A percentile compares a stretch with the other conserved stretches of the same genome.
These are phyloP conservation scores for Diaporthe capsici DNA, from an alignment of 2,329 filamentous ascomycete species.

Conservation along the genomic window DNA sequence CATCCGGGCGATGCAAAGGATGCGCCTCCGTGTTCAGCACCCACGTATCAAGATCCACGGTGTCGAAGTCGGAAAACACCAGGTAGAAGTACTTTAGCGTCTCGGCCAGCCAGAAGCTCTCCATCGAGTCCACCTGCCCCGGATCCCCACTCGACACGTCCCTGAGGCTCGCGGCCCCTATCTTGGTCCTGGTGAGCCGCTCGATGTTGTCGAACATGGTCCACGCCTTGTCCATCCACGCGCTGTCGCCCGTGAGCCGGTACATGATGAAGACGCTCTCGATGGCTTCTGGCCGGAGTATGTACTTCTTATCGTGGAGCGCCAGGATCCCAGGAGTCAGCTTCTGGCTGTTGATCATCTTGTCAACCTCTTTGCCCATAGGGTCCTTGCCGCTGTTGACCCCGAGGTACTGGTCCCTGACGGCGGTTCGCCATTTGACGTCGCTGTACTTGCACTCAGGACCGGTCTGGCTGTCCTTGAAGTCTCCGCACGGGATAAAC, in stretches of 20 bases:
- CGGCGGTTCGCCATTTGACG: conserved; percentile 45
- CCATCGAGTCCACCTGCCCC: conserved; percentile 73
- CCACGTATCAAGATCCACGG: conserved; percentile 73
- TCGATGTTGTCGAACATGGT: conserved; percentile 78
- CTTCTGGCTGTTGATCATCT: conserved; percentile 34
- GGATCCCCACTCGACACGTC: conserved; percentile 69
- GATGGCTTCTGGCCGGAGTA: conserved; percentile 82
- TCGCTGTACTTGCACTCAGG: conserved; percentile 45
- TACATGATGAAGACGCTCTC: conserved; percentile 86
- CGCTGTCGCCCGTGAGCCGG: conserved; percentile 76
- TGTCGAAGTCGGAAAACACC: conserved; percentile 70
- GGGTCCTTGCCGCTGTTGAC: conserved; percentile 29
- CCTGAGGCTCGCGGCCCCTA: conserved; percentile 75
- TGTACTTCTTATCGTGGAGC: conserved; percentile 71
- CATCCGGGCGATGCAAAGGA: conserved; percentile 57
- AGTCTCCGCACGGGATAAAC: conserved; percentile 56
- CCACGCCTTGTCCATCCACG: conserved; percentile 80
- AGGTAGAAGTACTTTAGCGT: conserved; percentile 78
- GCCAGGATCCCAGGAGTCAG: conserved; percentile 64
- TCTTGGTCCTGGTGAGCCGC: conserved; percentile 70
- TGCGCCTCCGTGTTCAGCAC: conserved; percentile 72
- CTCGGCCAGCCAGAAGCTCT: conserved; percentile 82
- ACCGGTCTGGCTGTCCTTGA: conserved; percentile 44
- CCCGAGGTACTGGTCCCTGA: conserved; percentile 36
- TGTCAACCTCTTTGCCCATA: conserved; percentile 24